These are phyloP conservation scores for Phaeophleospora eucalypticola DNA, from an alignment of 2,329 filamentous ascomycete species.

Conservation along the genomic window DNA sequence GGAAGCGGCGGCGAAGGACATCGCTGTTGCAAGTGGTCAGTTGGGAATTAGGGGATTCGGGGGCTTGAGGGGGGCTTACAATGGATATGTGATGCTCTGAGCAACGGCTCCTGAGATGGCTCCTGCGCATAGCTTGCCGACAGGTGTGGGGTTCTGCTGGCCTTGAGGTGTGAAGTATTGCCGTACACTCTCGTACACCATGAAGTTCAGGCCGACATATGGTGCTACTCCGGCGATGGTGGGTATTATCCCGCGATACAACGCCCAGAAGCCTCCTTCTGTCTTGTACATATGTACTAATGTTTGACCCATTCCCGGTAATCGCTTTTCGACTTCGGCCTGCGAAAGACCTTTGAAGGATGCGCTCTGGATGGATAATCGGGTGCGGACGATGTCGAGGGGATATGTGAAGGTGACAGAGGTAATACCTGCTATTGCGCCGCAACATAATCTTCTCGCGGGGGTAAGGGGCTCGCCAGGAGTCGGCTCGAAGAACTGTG, in stretches of 20 bases:
- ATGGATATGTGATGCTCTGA: constrained; percentile 97
- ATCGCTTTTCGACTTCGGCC: constrained; percentile 52
- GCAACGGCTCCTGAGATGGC: constrained; percentile 94
- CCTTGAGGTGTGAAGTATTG: constrained; percentile 82
- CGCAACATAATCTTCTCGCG: constrained; percentile 75
- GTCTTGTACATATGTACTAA: constrained; percentile 80
- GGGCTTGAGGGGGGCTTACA: constrained; percentile 59
- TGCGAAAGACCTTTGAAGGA: constrained; percentile 76
- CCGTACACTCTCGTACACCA: constrained; percentile 90
- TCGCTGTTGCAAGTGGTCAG: constrained; percentile 54
- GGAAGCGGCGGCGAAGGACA: constrained; percentile 87
- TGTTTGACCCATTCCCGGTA: constrained; percentile 91
- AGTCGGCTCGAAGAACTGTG: constrained; percentile 68
- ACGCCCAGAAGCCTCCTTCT: constrained; percentile 76
- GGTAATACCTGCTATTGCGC: constrained; percentile 87
- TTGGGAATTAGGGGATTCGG: background rate
- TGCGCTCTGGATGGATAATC: constrained; percentile 94
- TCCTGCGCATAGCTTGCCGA: constrained; percentile 81
- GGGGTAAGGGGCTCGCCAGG: constrained; percentile 72
- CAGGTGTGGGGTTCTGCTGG: constrained; percentile 72
- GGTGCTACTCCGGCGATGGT: constrained; percentile 94
- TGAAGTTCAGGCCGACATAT: constrained; percentile 97
- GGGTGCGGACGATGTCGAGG: constrained; percentile 93
- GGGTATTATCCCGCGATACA: constrained; percentile 93
- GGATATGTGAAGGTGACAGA: constrained; percentile 95